These are phyloP conservation scores for Xylaria sp. DNA, from an alignment of 2,329 filamentous ascomycete species.

Conservation along the genomic window DNA sequence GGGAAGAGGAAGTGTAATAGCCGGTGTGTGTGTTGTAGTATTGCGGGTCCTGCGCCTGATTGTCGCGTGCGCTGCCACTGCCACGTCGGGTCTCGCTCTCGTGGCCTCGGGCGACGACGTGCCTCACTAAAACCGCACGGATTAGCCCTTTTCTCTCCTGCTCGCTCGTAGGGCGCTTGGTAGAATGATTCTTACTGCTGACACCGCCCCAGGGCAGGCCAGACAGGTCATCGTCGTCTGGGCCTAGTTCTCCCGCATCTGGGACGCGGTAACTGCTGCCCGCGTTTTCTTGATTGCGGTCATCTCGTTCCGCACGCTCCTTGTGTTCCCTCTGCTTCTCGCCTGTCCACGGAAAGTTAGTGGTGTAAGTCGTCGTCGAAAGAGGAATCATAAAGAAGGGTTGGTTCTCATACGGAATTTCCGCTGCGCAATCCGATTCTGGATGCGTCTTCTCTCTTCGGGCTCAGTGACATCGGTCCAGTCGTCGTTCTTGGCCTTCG, in stretches of 20 bases:
- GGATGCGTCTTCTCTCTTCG: conserved; percentile 76
- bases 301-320: conserved; percentile 71
- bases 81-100: conserved; percentile 57
- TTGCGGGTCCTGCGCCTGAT: conserved; percentile 38
- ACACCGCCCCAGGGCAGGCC: conserved; percentile 79
- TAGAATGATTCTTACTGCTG: conserved; percentile 53
- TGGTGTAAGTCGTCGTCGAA: conserved; percentile 8
- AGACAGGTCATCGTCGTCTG: conserved; percentile 63
- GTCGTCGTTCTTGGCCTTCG: conserved; percentile 62
- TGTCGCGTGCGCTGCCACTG: conserved; percentile 41
- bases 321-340: conserved; percentile 75
- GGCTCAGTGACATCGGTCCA: conserved; percentile 77
- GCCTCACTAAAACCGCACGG: conserved; percentile 54
- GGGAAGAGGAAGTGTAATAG: conserved; percentile 46
- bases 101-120: conserved; percentile 62
- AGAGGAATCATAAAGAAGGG: conserved; percentile 27
- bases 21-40: conserved; percentile 41
- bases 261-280: conserved; percentile 72
- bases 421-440: conserved; percentile 79
- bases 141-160: conserved; percentile 17
- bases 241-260: conserved; percentile 64
- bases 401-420: conserved; percentile 71
- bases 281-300: conserved; percentile 71
- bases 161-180: neutral
- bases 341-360: conserved; percentile 57